phyloP scores from a whole-genome alignment of 2,329 filamentous ascomycete species.

The Tolypocladium paradoxum region DNA sequence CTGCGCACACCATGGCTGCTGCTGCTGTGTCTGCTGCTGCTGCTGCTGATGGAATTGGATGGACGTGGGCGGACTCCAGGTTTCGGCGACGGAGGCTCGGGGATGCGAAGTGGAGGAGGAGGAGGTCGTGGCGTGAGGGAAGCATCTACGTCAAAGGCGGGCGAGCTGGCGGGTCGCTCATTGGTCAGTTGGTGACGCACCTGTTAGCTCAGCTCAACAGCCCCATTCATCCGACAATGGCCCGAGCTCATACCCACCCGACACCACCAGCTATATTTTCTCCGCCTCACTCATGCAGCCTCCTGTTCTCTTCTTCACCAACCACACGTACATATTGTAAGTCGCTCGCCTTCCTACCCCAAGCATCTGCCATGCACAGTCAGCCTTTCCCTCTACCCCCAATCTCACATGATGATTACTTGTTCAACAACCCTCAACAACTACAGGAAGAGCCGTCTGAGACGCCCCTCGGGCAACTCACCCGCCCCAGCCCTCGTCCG shows the following conservation, averaged over 20 bases:
- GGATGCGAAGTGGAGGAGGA: not conserved
- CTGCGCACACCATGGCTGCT: conserved; percentile 50
- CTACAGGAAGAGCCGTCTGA: conserved; percentile 38
- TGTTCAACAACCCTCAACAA: conserved; percentile 25
- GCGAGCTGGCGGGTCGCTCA: not conserved
- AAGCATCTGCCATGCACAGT: not conserved
- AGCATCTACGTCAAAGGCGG: conserved; percentile 1
- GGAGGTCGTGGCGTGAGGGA: not conserved
- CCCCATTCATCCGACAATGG: not conserved
- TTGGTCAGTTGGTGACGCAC: not conserved
- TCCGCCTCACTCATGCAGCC: not conserved
- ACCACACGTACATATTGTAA: not conserved
- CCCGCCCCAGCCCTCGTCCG: not conserved
- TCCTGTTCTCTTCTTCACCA: not conserved
- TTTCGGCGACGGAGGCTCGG: not conserved
- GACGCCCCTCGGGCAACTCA: conserved; percentile 20
- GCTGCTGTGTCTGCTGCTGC: conserved; percentile 4
- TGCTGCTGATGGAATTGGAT: not conserved
- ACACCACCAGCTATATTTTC: not conserved
- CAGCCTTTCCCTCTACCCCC: not conserved
- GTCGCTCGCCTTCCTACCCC: not conserved
- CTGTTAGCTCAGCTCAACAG: not conserved
- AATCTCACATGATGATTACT: conserved; percentile 29
- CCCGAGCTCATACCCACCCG: not conserved
- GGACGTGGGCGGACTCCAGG: not conserved